phyloP scores from a whole-genome alignment of 306 rosid species.

The Urtica urens region DNA sequence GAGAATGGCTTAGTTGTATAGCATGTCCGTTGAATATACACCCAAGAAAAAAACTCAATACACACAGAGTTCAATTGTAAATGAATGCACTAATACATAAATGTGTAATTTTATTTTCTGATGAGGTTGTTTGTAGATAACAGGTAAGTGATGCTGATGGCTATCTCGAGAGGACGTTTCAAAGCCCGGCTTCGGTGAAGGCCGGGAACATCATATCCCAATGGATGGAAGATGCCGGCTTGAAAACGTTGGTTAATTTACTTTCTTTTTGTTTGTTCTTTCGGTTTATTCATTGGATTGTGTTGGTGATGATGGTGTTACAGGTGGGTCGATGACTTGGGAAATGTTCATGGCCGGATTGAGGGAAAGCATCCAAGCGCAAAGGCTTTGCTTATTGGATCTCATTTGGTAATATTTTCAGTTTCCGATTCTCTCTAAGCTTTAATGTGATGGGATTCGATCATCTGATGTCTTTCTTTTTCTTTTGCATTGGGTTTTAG shows the following conservation, averaged over 20 bases:
- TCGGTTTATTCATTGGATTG: slow-evolving; percentile 17
- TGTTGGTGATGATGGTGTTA: slow-evolving; percentile 23
- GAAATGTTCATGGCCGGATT: slow-evolving; percentile 70
- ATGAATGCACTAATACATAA: background rate
- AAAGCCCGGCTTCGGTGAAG: slow-evolving; percentile 73
- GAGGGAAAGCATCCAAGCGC: slow-evolving; percentile 69
- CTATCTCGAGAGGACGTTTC: slow-evolving; percentile 84
- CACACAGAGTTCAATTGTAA: background rate
- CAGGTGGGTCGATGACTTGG: slow-evolving; percentile 92
- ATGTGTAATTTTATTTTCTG: slow-evolving; percentile 13
- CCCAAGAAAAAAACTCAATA: background rate
- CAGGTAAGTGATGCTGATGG: slow-evolving; percentile 71
- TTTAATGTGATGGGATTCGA: background rate
- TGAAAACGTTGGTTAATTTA: slow-evolving; percentile 86
- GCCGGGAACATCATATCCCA: slow-evolving; percentile 43
- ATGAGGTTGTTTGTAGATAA: slow-evolving; percentile 18
- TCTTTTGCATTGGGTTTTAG: slow-evolving; percentile 23
- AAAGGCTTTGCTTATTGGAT: slow-evolving; percentile 66
- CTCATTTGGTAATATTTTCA: slow-evolving; percentile 59
- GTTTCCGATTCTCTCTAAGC: slow-evolving; percentile 3
- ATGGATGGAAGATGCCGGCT: slow-evolving; percentile 98
- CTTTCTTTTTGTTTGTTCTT: slow-evolving; percentile 18
- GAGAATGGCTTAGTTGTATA: background rate
- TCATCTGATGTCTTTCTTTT: background rate
- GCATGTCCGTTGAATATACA: background rate